phyloP scores from a whole-genome alignment of 2,329 filamentous ascomycete genomes.

The Arthrobotrys megalospora region DNA sequence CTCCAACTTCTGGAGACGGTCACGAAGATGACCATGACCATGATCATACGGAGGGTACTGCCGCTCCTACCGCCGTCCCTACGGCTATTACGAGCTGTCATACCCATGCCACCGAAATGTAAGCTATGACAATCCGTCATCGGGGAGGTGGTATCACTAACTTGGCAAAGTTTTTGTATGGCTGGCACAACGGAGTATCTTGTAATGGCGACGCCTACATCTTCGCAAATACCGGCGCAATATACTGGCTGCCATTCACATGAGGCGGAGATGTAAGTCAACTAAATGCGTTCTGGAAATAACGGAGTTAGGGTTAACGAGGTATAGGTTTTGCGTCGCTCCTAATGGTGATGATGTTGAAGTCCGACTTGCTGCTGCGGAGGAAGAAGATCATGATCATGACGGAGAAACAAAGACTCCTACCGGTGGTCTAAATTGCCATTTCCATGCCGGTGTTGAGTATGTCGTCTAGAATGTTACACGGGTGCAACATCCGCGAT shows the following conservation, averaged over 20 bases:
- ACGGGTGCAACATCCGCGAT: background rate
- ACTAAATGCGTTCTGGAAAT: conserved; percentile 4
- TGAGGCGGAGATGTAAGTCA: conserved; percentile 72
- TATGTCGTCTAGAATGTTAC: conserved; percentile 68
- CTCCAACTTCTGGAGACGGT: conserved; percentile 17
- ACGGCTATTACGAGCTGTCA: conserved; percentile 45
- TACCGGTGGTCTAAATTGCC: conserved; percentile 72
- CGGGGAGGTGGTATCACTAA: conserved; percentile 15
- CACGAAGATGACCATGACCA: conserved; percentile 30
- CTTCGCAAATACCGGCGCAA: conserved; percentile 64
- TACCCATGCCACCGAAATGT: conserved; percentile 49
- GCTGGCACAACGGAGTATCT: conserved; percentile 67
- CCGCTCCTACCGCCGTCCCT: conserved; percentile 22
- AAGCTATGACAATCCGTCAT: background rate
- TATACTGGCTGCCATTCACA: conserved; percentile 74
- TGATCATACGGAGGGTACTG: conserved; percentile 22
- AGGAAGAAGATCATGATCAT: conserved; percentile 48
- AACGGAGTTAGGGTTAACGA: conserved; percentile 39
- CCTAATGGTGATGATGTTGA: conserved; percentile 75
- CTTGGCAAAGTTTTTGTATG: conserved; percentile 69
- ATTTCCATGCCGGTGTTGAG: conserved; percentile 83
- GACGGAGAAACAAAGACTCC: background rate
- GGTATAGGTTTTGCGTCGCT: conserved; percentile 75
- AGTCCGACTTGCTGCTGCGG: conserved; percentile 66
- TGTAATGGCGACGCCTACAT: conserved; percentile 65